These are phyloP conservation scores for Euphorbia celastroides DNA, from an alignment of 441 rosid genomes.

Conservation along the genomic window DNA sequence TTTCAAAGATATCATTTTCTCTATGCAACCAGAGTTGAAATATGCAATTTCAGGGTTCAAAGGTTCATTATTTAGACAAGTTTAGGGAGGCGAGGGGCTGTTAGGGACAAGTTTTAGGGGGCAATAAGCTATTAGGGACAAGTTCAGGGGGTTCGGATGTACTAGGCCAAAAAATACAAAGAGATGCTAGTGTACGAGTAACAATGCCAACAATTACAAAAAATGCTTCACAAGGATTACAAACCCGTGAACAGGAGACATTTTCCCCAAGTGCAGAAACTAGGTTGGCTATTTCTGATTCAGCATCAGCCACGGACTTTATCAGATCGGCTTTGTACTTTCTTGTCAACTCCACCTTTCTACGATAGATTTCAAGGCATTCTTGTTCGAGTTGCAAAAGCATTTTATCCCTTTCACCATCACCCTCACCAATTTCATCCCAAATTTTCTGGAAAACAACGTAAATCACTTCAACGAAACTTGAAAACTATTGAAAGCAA, in stretches of 20 bases:
- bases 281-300: slow-evolving; percentile 54
- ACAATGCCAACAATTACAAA: neutral
- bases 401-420: slow-evolving; percentile 67
- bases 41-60: too few relatives aligned
- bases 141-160: too few relatives aligned
- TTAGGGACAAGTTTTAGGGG: too few relatives aligned
- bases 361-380: slow-evolving; percentile 68
- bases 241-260: slow-evolving; percentile 48
- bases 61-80: neutral
- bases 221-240: neutral
- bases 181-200: too few relatives aligned
- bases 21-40: too few relatives aligned
- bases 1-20: too few relatives aligned
- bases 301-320: slow-evolving; percentile 45
- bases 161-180: neutral
- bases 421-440: slow-evolving; percentile 80
- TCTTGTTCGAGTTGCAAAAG: slow-evolving; percentile 77
- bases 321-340: slow-evolving; percentile 64
- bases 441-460: slow-evolving; percentile 48
- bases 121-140: too few relatives aligned
- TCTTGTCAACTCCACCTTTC: slow-evolving; percentile 60
- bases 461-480: neutral
- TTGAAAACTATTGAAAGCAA: neutral
- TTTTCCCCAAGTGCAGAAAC: slow-evolving; percentile 59
- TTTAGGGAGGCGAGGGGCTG: too few relatives aligned